Percentiles rank a stretch among this genome's conserved stretches.
Conservation (phyloP, 225 moss, liverwort and hornwort species). For the Marchantia polymorpha region DNA sequence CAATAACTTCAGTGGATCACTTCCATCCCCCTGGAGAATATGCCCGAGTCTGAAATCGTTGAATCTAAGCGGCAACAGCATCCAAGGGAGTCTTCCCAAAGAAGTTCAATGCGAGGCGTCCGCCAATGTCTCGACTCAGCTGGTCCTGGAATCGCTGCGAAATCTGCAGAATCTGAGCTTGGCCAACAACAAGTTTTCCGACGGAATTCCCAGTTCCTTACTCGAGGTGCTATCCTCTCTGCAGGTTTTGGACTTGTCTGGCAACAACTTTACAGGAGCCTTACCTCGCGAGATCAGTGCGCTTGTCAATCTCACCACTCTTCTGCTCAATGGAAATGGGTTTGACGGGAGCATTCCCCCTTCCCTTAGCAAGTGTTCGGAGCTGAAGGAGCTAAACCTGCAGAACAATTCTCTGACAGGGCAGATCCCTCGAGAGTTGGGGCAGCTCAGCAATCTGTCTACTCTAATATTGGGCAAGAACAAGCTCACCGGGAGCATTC, state of each 20-base stretch:
- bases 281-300: conserved; percentile 10
- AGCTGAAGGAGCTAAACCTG: conserved; percentile 14
- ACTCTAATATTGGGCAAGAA: neutral
- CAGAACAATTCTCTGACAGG: neutral
- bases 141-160: neutral
- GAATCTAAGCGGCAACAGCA: conserved; percentile 24
- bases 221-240: neutral
- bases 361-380: conserved; percentile 23
- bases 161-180: neutral
- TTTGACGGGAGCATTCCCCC: conserved; percentile 18
- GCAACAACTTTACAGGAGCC: conserved; percentile 22
- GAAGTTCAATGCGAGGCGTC: neutral
- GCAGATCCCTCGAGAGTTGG: conserved; percentile 2
- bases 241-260: conserved; percentile 19
- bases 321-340: neutral
- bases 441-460: conserved; percentile 3
- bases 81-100: conserved; percentile 20
- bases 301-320: conserved; percentile 10
- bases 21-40: conserved; percentile 23
- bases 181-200: neutral
- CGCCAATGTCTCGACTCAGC: neutral
- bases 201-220: neutral
- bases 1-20: conserved; percentile 5
- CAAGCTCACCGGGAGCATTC: conserved; percentile 4
- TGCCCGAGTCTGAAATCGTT: conserved; percentile 17